These are phyloP conservation scores for Atkinsonella texensis DNA, from an alignment of 2,329 filamentous ascomycete genomes.

Conservation along the genomic window DNA sequence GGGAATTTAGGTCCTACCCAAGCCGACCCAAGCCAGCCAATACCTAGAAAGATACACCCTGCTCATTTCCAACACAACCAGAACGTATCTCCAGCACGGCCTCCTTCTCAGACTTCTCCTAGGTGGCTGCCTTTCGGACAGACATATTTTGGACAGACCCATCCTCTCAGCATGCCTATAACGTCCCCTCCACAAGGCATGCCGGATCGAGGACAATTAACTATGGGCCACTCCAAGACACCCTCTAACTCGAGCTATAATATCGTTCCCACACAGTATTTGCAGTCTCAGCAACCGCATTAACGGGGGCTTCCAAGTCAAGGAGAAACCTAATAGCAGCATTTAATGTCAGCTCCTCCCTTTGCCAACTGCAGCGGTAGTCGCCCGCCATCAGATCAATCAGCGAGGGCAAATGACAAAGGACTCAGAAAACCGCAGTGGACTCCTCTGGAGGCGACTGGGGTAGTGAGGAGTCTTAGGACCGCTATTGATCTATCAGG, in stretches of 20 bases:
- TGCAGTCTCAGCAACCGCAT: background rate
- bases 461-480: conserved; percentile 11
- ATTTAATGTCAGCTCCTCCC: conserved; percentile 5
- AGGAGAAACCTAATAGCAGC: background rate
- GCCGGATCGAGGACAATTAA: background rate
- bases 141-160: background rate
- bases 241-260: background rate
- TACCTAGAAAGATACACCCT: background rate
- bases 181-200: background rate
- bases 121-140: background rate
- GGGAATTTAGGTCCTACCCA: background rate
- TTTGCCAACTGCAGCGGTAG: background rate
- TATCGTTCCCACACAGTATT: background rate
- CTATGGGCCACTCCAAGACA: background rate
- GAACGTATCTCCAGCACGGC: background rate
- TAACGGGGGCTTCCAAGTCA: background rate
- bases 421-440: conserved; percentile 12
- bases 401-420: conserved; percentile 5
- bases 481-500: background rate
- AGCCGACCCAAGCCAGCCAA: background rate
- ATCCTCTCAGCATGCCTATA: conserved; percentile 1
- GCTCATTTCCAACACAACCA: background rate
- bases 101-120: background rate
- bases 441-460: conserved; percentile 19
- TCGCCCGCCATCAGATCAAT: background rate